Evolutionary conservation across 129 eudicot species (phyloP).

Genomic region (Escallonia herrerae): DNA sequence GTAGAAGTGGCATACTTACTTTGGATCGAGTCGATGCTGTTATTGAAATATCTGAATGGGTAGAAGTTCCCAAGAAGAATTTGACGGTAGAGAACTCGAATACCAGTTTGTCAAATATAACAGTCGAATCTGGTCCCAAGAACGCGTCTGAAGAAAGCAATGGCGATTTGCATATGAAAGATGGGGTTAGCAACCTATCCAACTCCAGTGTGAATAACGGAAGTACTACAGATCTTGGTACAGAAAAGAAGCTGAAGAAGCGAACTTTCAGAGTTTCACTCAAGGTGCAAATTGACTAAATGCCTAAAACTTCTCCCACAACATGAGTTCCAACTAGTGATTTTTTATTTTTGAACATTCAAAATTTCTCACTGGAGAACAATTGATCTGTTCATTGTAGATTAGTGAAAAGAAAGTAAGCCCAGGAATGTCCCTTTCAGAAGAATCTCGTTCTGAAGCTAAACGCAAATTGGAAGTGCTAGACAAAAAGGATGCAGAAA

Average conservation of each 20-base stretch:
- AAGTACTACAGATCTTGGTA: slow-evolving; percentile 41
- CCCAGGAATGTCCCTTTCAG: slow-evolving; percentile 56
- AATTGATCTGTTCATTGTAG: slow-evolving; percentile 33
- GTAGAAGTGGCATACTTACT: slow-evolving; percentile 81
- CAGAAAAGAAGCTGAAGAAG: slow-evolving; percentile 93
- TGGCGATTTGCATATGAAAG: slow-evolving; percentile 36
- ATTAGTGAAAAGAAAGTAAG: slow-evolving; percentile 73
- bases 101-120: slow-evolving; percentile 49
- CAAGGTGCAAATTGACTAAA: slow-evolving; percentile 36
- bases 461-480: slow-evolving; percentile 58
- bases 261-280: slow-evolving; percentile 82
- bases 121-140: slow-evolving; percentile 42
- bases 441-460: slow-evolving; percentile 62
- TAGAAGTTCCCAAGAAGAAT: slow-evolving; percentile 89
- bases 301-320: slow-evolving; percentile 4
- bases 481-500: slow-evolving; percentile 84
- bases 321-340: too few relatives aligned
- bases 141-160: slow-evolving; percentile 42
- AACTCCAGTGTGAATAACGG: slow-evolving; percentile 39
- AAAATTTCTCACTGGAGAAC: too few relatives aligned
- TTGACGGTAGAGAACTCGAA: slow-evolving; percentile 63
- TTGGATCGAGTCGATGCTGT: slow-evolving; percentile 96
- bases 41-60: slow-evolving; percentile 93
- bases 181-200: slow-evolving; percentile 29
- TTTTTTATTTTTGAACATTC: neutral